Evolutionary conservation across 2,329 filamentous ascomycete genomes (phyloP).

Genomic region (Trichoderma sp.): DNA sequence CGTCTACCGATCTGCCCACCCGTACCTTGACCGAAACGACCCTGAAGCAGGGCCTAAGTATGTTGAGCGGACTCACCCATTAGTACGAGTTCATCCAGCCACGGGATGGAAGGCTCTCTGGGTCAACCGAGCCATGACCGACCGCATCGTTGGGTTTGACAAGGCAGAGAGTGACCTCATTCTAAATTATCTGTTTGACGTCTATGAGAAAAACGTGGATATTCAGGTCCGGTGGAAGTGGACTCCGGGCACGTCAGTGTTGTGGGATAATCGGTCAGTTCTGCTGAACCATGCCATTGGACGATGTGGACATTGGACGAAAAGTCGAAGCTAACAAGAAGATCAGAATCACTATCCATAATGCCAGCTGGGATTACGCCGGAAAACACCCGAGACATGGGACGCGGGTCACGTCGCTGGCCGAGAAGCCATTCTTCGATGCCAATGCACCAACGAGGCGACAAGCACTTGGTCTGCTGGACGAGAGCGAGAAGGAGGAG

Average conservation of each 20-base stretch:
- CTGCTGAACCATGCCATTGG: neutral
- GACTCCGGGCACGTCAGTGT: slow-evolving; percentile 65
- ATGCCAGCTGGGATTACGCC: slow-evolving; percentile 73
- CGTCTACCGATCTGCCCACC: slow-evolving; percentile 66
- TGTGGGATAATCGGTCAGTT: slow-evolving; percentile 69
- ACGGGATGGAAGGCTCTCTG: slow-evolving; percentile 75
- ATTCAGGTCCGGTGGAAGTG: slow-evolving; percentile 73
- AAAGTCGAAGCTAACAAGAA: too few species aligned
- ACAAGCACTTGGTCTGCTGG: slow-evolving; percentile 65
- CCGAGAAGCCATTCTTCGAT: slow-evolving; percentile 71
- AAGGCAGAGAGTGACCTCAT: slow-evolving; percentile 69
- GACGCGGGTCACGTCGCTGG: slow-evolving; percentile 69
- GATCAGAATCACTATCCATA: slow-evolving; percentile 69
- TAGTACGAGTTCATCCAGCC: slow-evolving; percentile 71
- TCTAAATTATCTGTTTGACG: slow-evolving; percentile 66
- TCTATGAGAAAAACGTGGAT: slow-evolving; percentile 70
- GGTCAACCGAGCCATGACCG: slow-evolving; percentile 71
- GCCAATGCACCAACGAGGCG: slow-evolving; percentile 65
- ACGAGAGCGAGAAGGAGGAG: slow-evolving; percentile 53
- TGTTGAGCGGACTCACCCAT: slow-evolving; percentile 67
- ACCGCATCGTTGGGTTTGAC: slow-evolving; percentile 68
- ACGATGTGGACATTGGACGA: neutral
- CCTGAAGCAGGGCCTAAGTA: slow-evolving; percentile 63
- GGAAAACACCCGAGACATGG: slow-evolving; percentile 69
- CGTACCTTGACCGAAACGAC: slow-evolving; percentile 66